Evolutionary conservation across 257 asterid species (phyloP).

Genomic region (Gentiana macrophylla): DNA sequence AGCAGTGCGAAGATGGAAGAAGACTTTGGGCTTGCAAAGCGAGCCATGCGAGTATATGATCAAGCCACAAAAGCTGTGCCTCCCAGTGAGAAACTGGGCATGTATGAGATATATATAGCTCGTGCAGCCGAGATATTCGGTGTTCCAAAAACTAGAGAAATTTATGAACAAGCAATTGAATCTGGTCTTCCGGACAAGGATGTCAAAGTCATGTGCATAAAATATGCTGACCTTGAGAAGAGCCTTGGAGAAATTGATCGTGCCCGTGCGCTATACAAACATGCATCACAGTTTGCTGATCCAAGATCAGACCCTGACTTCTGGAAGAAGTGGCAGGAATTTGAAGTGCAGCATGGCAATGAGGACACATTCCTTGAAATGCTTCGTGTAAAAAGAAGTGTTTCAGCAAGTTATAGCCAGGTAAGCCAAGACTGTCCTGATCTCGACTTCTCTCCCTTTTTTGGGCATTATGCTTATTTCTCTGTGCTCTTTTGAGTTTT

Average conservation of each 20-base stretch:
- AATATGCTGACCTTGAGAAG: slow-evolving; percentile 87
- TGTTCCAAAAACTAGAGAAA: slow-evolving; percentile 67
- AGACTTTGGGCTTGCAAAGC: slow-evolving; percentile 83
- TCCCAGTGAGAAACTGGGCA: slow-evolving; percentile 71
- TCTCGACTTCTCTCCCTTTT: background rate
- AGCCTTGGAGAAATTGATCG: slow-evolving; percentile 92
- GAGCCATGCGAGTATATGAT: slow-evolving; percentile 87
- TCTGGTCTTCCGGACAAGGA: slow-evolving; percentile 91
- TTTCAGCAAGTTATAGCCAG: slow-evolving; percentile 82
- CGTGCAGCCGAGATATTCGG: slow-evolving; percentile 93
- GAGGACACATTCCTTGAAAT: slow-evolving; percentile 92
- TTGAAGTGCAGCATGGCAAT: slow-evolving; percentile 89
- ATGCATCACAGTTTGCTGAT: slow-evolving; percentile 81
- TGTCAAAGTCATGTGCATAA: slow-evolving; percentile 65
- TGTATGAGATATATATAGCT: slow-evolving; percentile 87
- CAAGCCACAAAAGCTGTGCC: slow-evolving; percentile 90
- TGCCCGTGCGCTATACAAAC: slow-evolving; percentile 65
- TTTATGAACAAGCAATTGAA: slow-evolving; percentile 85
- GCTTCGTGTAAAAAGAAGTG: slow-evolving; percentile 77
- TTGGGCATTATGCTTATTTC: background rate
- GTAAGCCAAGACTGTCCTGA: slow-evolving; percentile 16
- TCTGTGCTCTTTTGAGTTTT: background rate
- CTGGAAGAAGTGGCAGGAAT: slow-evolving; percentile 94
- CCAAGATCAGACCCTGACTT: slow-evolving; percentile 65
- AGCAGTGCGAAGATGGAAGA: slow-evolving; percentile 93